These are phyloP conservation scores for Boletus patriciae DNA, from an alignment of 768 basidiomycete species.

Conservation along the genomic window DNA sequence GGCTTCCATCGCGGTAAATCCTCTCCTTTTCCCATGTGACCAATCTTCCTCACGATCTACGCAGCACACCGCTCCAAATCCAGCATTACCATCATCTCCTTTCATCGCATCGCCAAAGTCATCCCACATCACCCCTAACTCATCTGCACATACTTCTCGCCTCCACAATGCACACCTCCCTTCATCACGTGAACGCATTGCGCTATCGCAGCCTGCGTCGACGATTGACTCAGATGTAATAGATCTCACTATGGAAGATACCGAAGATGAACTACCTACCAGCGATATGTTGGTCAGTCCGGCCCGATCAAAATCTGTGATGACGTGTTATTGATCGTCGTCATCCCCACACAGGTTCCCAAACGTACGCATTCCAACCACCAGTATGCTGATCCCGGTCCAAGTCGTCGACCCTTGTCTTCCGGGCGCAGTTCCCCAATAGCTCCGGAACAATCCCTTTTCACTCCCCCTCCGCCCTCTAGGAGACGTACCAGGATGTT, in stretches of 20 bases:
- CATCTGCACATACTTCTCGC: conserved; percentile 8
- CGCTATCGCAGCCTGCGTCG: background rate
- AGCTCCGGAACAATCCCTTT: conserved; percentile 22
- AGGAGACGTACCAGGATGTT: conserved; percentile 10
- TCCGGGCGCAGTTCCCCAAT: conserved; percentile 9
- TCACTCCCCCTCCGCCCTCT: conserved; percentile 28
- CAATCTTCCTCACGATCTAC: conserved; percentile 1
- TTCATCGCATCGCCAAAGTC: background rate
- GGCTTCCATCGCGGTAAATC: conserved; percentile 16
- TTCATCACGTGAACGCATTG: background rate
- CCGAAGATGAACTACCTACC: conserved; percentile 18
- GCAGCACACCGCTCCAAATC: conserved; percentile 7
- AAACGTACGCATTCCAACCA: background rate
- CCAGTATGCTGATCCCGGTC: background rate
- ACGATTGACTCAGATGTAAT: conserved; percentile 12
- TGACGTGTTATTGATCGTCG: conserved; percentile 7
- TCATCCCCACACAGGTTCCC: conserved; percentile 1
- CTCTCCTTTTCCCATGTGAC: background rate
- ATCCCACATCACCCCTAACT: conserved; percentile 3
- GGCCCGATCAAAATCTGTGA: conserved; percentile 1
- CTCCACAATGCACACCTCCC: background rate
- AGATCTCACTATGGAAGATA: conserved; percentile 26
- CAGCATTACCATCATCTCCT: background rate
- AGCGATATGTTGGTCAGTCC: conserved; percentile 19
- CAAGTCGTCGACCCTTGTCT: background rate